A percentile compares a stretch with the other conserved stretches of the same genome.
These are phyloP conservation scores for Lentinula guzmanii DNA, from an alignment of 768 basidiomycete species.

Conservation along the genomic window DNA sequence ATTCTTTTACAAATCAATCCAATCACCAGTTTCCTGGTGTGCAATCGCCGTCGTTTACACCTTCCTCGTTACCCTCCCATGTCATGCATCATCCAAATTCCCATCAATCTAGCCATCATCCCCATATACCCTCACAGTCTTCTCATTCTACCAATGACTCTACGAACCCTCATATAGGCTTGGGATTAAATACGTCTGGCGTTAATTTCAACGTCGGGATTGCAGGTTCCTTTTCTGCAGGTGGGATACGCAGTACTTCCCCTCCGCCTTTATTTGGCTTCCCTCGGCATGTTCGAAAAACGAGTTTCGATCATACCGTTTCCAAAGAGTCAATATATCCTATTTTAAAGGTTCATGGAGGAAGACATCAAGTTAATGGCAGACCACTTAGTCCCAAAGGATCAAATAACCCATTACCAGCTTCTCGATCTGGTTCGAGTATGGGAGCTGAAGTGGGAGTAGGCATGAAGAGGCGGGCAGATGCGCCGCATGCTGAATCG, in stretches of 20 bases:
- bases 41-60: slow-evolving; percentile 48
- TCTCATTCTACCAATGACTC: background rate
- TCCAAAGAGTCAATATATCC: slow-evolving; percentile 55
- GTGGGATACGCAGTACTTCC: slow-evolving; percentile 2
- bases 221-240: slow-evolving; percentile 10
- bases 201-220: background rate
- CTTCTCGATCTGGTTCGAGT: background rate
- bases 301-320: slow-evolving; percentile 92
- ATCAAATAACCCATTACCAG: slow-evolving; percentile 16
- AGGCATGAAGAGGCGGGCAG: slow-evolving; percentile 76
- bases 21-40: slow-evolving; percentile 29
- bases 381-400: slow-evolving; percentile 63
- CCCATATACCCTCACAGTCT: background rate
- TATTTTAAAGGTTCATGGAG: slow-evolving; percentile 49
- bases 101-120: background rate
- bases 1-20: slow-evolving; percentile 7
- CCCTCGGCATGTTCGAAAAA: slow-evolving; percentile 86
- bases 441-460: slow-evolving; percentile 15
- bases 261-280: slow-evolving; percentile 45
- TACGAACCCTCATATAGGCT: background rate
- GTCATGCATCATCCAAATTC: background rate
- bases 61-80: slow-evolving; percentile 69
- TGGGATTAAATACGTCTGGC: slow-evolving; percentile 1
- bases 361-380: slow-evolving; percentile 78
- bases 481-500: slow-evolving; percentile 75